Conservation (phyloP, 495 filamentous ascomycete genomes). For the Pyronema omphalodes region DNA sequence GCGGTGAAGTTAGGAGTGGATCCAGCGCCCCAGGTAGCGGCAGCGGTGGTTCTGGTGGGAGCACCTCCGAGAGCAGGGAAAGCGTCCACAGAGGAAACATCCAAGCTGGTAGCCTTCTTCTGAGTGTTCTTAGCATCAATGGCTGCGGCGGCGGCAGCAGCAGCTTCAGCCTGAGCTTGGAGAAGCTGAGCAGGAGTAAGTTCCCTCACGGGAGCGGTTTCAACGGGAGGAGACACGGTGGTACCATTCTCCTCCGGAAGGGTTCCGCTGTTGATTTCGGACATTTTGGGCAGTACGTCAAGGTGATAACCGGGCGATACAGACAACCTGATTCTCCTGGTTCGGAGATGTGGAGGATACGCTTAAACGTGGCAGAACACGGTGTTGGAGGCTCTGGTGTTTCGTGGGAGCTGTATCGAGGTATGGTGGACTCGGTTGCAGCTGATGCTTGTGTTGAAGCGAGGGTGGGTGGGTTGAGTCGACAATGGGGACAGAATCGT, state of each 20-base stretch:
- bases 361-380: not conserved
- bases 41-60: conserved; percentile 35
- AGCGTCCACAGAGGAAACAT: conserved; percentile 70
- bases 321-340: conserved; percentile 2
- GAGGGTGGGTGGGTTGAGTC: too few relatives aligned
- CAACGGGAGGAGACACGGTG: conserved; percentile 1
- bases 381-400: not conserved
- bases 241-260: conserved; percentile 7
- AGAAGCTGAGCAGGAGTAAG: conserved; percentile 53
- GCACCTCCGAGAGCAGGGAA: conserved; percentile 76
- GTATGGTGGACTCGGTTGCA: too few relatives aligned
- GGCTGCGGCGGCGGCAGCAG: conserved; percentile 5
- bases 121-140: conserved; percentile 9
- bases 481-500: too few relatives aligned
- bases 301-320: conserved; percentile 13
- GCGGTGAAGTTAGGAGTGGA: conserved; percentile 19
- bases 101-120: conserved; percentile 34
- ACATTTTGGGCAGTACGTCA: conserved; percentile 15
- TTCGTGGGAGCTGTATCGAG: too few relatives aligned
- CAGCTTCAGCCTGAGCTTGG: conserved; percentile 25
- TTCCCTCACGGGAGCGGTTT: conserved; percentile 11
- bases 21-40: conserved; percentile 6
- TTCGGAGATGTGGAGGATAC: conserved; percentile 1
- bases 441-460: too few relatives aligned
- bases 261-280: conserved; percentile 12